Percentiles rank a stretch among this genome's conserved stretches.
These are phyloP conservation scores for Aspergillus persii DNA, from an alignment of 2,329 filamentous ascomycete species.

Conservation along the genomic window DNA sequence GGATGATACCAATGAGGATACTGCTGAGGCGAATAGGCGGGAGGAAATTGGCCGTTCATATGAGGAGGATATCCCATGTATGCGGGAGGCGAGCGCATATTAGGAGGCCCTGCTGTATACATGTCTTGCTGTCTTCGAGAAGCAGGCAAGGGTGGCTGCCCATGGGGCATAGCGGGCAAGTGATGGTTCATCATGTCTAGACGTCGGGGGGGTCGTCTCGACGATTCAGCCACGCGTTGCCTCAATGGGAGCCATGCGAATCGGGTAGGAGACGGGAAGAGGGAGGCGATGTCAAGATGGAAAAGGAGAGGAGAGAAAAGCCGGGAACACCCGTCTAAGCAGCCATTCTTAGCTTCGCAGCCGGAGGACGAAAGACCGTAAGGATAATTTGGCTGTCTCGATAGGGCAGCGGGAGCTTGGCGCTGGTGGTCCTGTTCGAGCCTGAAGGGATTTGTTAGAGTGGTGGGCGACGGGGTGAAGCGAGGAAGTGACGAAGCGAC, in stretches of 20 bases:
- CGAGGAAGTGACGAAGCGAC: background rate
- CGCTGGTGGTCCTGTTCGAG: constrained; percentile 7
- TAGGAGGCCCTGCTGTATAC: constrained; percentile 45
- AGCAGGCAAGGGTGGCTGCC: constrained; percentile 51
- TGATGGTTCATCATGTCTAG: constrained; percentile 47
- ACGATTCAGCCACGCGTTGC: constrained; percentile 38
- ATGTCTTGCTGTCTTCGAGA: constrained; percentile 48
- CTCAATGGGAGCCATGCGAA: constrained; percentile 43
- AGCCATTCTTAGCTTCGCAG: constrained; percentile 34
- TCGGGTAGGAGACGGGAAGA: constrained; percentile 18
- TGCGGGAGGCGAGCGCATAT: constrained; percentile 57
- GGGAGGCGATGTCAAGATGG: constrained; percentile 17
- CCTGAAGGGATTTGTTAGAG: constrained; percentile 11
- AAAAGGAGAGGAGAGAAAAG: constrained; percentile 18
- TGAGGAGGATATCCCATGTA: constrained; percentile 59
- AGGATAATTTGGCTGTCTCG: background rate
- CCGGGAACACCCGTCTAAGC: constrained; percentile 28
- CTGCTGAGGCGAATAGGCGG: constrained; percentile 44
- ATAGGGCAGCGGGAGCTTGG: constrained; percentile 3
- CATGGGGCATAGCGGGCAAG: constrained; percentile 45
- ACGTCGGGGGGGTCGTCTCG: constrained; percentile 31
- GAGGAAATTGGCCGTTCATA: constrained; percentile 55
- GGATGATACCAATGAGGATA: constrained; percentile 46
- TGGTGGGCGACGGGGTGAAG: constrained; percentile 7
- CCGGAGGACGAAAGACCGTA: constrained; percentile 11